phyloP scores from a whole-genome alignment of 192 early-diverging fungal genomes.

The Pilaira anomala region DNA sequence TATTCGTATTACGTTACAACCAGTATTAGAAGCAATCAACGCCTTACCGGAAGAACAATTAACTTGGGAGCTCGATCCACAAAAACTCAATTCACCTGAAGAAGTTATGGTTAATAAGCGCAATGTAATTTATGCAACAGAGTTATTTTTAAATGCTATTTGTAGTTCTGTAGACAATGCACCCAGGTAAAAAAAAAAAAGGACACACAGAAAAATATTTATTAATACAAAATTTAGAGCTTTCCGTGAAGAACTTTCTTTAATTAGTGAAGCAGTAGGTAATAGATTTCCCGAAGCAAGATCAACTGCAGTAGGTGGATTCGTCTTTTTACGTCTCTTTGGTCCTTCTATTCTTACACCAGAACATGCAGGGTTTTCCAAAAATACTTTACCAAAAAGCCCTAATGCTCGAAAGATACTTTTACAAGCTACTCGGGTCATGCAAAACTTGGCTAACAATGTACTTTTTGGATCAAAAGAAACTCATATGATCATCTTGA shows the following conservation, averaged over 20 bases:
- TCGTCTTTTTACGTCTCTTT: conserved; percentile 92
- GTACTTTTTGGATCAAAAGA: conserved; percentile 94
- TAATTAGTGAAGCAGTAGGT: conserved; percentile 72
- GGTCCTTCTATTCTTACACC: conserved; percentile 93
- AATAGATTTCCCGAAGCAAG: conserved; percentile 79
- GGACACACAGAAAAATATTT: background rate
- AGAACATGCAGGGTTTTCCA: conserved; percentile 72
- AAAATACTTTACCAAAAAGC: conserved; percentile 50
- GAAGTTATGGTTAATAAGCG: conserved; percentile 64
- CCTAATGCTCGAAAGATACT: conserved; percentile 78
- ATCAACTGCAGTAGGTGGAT: conserved; percentile 86
- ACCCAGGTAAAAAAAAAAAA: conserved; percentile 46
- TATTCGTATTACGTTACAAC: conserved; percentile 74
- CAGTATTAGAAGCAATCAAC: conserved; percentile 58
- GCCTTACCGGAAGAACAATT: conserved; percentile 37
- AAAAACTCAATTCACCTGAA: conserved; percentile 61
- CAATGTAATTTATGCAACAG: conserved; percentile 72
- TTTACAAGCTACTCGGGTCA: conserved; percentile 89
- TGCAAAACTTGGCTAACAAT: conserved; percentile 95
- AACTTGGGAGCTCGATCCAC: conserved; percentile 87
- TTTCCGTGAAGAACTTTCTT: conserved; percentile 78
- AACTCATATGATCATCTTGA: conserved; percentile 87
- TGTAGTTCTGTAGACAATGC: conserved; percentile 60
- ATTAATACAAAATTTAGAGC: conserved; percentile 25
- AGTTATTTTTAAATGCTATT: conserved; percentile 78